phyloP scores from a whole-genome alignment of 306 rosid species.

The Medicago arabica region DNA sequence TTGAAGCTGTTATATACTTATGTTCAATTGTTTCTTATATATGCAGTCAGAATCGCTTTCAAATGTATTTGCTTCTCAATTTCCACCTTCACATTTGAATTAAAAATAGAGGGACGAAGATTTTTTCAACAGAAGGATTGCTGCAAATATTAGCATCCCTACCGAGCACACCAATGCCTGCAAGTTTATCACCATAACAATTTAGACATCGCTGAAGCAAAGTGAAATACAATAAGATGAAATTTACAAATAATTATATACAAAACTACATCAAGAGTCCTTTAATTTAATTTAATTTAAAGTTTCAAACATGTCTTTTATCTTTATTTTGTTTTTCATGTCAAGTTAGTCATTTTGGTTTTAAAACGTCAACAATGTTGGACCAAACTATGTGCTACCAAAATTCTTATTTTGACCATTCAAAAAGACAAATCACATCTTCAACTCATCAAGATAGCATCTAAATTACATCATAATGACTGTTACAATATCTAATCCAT shows the following conservation, averaged over 20 bases:
- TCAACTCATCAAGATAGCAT: too few relatives aligned
- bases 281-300: not conserved
- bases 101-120: slow-evolving; percentile 32
- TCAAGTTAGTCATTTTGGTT: not conserved
- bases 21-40: slow-evolving; percentile 40
- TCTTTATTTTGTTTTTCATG: not conserved
- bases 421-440: not conserved
- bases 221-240: not conserved
- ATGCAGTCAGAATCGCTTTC: slow-evolving; percentile 37
- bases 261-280: not conserved
- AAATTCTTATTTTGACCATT: not conserved
- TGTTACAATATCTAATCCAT: not conserved
- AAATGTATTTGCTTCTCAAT: slow-evolving; percentile 37
- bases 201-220: slow-evolving; percentile 33
- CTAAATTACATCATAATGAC: not conserved
- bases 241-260: not conserved
- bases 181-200: slow-evolving; percentile 43
- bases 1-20: slow-evolving; percentile 38
- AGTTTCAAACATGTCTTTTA: not conserved
- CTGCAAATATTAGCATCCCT: slow-evolving; percentile 54
- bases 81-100: slow-evolving; percentile 29
- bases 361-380: not conserved
- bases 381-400: too few relatives aligned
- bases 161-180: slow-evolving; percentile 79
- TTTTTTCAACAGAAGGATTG: slow-evolving; percentile 56